Percentiles rank a stretch among this genome's conserved stretches.
These are phyloP conservation scores for Xylariaceae sp. DNA, from an alignment of 2,329 filamentous ascomycete genomes.

Conservation along the genomic window DNA sequence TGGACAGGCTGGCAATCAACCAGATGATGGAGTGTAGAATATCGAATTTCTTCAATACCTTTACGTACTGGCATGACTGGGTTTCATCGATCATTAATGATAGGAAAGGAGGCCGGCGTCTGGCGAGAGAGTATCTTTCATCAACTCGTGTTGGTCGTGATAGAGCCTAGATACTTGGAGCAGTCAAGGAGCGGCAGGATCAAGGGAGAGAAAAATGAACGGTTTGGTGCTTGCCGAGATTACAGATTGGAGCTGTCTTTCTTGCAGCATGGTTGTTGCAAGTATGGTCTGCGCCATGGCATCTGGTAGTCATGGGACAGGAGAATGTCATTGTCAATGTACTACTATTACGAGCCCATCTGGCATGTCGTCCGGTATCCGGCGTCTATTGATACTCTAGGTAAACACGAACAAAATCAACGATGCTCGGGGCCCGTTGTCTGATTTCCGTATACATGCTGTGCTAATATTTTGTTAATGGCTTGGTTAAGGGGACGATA, in stretches of 20 bases:
- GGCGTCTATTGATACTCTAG: conserved; percentile 8
- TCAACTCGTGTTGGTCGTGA: conserved; percentile 26
- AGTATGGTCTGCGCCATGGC: background rate
- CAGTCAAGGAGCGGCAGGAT: conserved; percentile 14
- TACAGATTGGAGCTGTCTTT: conserved; percentile 9
- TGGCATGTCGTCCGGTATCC: conserved; percentile 3
- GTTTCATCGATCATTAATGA: conserved; percentile 29
- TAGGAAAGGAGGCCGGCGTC: conserved; percentile 36
- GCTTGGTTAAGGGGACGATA: too few species aligned
- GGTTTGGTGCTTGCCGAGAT: conserved; percentile 4
- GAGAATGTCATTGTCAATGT: conserved; percentile 23
- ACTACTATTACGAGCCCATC: conserved; percentile 21
- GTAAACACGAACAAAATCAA: conserved; percentile 11
- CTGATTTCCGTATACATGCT: too few species aligned
- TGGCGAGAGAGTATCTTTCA: conserved; percentile 27
- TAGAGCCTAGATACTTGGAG: conserved; percentile 26
- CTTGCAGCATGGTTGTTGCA: conserved; percentile 3
- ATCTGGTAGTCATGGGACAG: conserved; percentile 13
- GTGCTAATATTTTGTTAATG: too few species aligned
- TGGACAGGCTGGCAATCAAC: conserved; percentile 19
- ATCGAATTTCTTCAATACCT: conserved; percentile 10
- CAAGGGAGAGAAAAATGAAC: conserved; percentile 12
- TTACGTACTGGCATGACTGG: conserved; percentile 22
- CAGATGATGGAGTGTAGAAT: conserved; percentile 26
- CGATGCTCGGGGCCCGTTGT: background rate